A percentile compares a stretch with the other conserved stretches of the same genome.
Conservation (phyloP, 352 stramenopile genomes). For the Elongisporangium senticosum region DNA sequence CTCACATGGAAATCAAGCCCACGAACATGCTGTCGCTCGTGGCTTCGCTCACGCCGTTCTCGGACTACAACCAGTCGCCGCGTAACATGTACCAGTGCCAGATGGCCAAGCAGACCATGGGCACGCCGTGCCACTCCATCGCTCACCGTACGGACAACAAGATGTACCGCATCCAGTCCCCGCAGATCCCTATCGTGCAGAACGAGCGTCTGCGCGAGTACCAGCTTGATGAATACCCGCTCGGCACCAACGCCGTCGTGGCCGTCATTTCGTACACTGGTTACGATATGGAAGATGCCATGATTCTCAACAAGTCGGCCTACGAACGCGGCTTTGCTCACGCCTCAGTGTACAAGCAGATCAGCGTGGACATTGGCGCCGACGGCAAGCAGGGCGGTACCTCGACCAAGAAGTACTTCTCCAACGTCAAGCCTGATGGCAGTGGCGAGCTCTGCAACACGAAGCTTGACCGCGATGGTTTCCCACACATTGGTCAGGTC, state of each 20-base stretch:
- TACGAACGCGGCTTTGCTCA: constrained; percentile 98
- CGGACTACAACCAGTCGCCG: constrained; percentile 99
- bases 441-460: constrained; percentile 56
- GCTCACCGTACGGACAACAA: constrained; percentile 98
- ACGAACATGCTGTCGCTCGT: constrained; percentile 99
- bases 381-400: constrained; percentile 62
- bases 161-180: constrained; percentile 98
- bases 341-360: constrained; percentile 98
- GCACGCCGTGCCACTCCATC: constrained; percentile 96
- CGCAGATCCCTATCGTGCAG: constrained; percentile 98
- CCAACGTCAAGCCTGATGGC: constrained; percentile 86
- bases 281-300: constrained; percentile 98
- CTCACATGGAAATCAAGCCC: constrained; percentile 98
- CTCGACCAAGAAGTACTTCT: constrained; percentile 87
- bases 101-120: constrained; percentile 99
- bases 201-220: constrained; percentile 95
- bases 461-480: constrained; percentile 94
- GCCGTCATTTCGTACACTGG: constrained; percentile 99
- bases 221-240: constrained; percentile 98
- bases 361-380: constrained; percentile 88
- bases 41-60: constrained; percentile 98
- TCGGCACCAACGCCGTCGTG: constrained; percentile 99
- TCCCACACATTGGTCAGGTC: constrained; percentile 93
- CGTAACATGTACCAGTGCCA: constrained; percentile 99
- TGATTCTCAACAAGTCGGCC: constrained; percentile 99